Evolutionary conservation across 2,329 filamentous ascomycete species (phyloP).

Genomic region (Venturia effusa): DNA sequence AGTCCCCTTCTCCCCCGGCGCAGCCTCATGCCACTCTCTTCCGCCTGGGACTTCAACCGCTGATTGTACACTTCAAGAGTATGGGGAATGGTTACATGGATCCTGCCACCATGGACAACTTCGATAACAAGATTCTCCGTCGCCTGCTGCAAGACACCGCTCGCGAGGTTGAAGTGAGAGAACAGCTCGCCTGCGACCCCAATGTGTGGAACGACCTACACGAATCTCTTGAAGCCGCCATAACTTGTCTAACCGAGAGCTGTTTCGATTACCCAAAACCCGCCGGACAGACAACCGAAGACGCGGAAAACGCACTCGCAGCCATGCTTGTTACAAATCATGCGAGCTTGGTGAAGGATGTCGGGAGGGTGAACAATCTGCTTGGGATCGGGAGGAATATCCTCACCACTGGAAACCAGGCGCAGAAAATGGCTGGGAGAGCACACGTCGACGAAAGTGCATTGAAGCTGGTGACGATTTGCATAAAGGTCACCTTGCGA

Average conservation of each 20-base stretch:
- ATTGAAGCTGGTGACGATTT: constrained; percentile 50
- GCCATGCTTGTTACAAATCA: constrained; percentile 42
- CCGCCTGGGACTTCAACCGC: constrained; percentile 9
- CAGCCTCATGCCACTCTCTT: constrained; percentile 9
- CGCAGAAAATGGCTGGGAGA: constrained; percentile 52
- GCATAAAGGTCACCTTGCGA: constrained; percentile 51
- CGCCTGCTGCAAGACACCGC: constrained; percentile 7
- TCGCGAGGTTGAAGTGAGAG: constrained; percentile 20
- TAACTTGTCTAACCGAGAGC: constrained; percentile 49
- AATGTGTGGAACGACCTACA: constrained; percentile 51
- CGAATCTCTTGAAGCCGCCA: constrained; percentile 46
- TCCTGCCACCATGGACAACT: constrained; percentile 4
- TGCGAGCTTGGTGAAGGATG: constrained; percentile 47
- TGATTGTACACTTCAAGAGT: constrained; percentile 13
- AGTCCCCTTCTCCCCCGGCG: neutral
- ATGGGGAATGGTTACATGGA: constrained; percentile 11
- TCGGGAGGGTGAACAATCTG: constrained; percentile 51
- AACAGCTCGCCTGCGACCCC: constrained; percentile 45
- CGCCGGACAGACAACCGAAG: neutral
- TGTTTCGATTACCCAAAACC: constrained; percentile 44
- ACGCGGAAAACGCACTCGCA: neutral
- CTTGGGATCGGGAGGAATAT: constrained; percentile 52
- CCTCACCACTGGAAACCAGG: constrained; percentile 48
- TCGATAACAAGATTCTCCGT: constrained; percentile 10
- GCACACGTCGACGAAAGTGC: constrained; percentile 50